phyloP scores from a whole-genome alignment of 352 stramenopile species.

The Thalassiosira exigua region DNA sequence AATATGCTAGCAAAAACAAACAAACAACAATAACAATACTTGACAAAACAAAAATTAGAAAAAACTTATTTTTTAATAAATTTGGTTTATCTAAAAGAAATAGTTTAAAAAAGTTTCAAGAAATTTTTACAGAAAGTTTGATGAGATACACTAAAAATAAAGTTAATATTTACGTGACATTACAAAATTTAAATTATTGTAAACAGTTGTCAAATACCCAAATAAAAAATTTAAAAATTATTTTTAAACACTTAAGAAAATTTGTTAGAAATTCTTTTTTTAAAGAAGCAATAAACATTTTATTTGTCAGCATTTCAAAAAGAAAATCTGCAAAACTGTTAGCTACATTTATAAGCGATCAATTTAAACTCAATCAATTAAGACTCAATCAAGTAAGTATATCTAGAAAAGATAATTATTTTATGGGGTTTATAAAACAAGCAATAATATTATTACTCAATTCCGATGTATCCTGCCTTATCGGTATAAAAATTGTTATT shows the following conservation, averaged over 20 bases:
- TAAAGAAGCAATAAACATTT: constrained; percentile 38
- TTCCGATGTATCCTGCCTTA: constrained; percentile 20
- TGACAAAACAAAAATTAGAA: constrained; percentile 41
- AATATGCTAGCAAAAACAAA: constrained; percentile 24
- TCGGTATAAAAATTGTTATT: constrained; percentile 39
- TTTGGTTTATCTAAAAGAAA: constrained; percentile 26
- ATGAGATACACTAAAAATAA: constrained; percentile 45
- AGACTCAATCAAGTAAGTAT: constrained; percentile 31
- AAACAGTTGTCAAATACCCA: constrained; percentile 20
- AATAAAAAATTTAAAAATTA: constrained; percentile 34
- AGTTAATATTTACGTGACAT: constrained; percentile 38
- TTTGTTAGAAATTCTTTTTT: constrained; percentile 36
- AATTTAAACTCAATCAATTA: constrained; percentile 41
- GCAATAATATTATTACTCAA: constrained; percentile 26
- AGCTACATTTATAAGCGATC: constrained; percentile 24
- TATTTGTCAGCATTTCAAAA: constrained; percentile 36
- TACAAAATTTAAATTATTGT: constrained; percentile 34
- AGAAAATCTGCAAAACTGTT: constrained; percentile 42
- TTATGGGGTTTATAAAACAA: constrained; percentile 45
- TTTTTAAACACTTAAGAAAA: constrained; percentile 40
- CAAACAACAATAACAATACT: constrained; percentile 40
- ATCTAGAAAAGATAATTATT: constrained; percentile 37
- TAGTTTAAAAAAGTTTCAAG: constrained; percentile 59
- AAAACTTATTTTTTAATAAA: constrained; percentile 13
- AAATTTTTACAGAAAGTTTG: constrained; percentile 65